Percentiles rank a stretch among this genome's conserved stretches.
Evolutionary conservation across 805 yeast species (phyloP).

Genomic region (Starmerella bombicola): DNA sequence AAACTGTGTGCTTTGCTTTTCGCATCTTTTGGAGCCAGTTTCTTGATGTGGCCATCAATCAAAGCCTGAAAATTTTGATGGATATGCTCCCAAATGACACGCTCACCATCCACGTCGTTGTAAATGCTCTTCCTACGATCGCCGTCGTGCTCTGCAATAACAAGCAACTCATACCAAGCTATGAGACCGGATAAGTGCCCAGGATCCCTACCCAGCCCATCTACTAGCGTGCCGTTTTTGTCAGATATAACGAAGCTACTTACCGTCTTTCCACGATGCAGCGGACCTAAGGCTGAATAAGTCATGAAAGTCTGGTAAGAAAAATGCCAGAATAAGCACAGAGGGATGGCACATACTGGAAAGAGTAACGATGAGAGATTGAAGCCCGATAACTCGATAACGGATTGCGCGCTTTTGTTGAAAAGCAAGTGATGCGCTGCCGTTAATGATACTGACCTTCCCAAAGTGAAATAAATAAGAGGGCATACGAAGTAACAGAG

Average conservation of each 20-base stretch:
- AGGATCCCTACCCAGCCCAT: slow-evolving; percentile 27
- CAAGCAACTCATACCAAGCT: slow-evolving; percentile 32
- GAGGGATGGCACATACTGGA: slow-evolving; percentile 8
- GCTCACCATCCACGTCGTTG: slow-evolving; percentile 26
- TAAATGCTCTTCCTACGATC: slow-evolving; percentile 29
- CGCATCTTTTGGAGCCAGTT: not conserved
- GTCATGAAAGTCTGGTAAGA: slow-evolving; percentile 24
- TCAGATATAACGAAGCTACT: slow-evolving; percentile 22
- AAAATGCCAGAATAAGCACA: slow-evolving; percentile 23
- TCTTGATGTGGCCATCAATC: not conserved
- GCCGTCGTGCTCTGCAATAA: slow-evolving; percentile 24
- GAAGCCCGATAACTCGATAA: slow-evolving; percentile 12
- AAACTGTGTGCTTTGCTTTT: not conserved
- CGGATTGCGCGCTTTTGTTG: not conserved
- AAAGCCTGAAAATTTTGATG: slow-evolving; percentile 1
- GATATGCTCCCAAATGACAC: slow-evolving; percentile 29
- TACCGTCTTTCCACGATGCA: slow-evolving; percentile 23
- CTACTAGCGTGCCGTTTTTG: slow-evolving; percentile 30
- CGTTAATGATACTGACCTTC: not conserved
- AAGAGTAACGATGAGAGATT: not conserved
- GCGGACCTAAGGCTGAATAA: slow-evolving; percentile 31
- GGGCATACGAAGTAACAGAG: slow-evolving; percentile 4
- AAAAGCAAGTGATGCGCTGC: not conserved
- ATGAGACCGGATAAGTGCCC: slow-evolving; percentile 24
- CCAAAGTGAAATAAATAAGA: slow-evolving; percentile 3